Conservation (phyloP, 192 early-diverging fungal genomes). For the Lunasporangiospora selenospora region DNA sequence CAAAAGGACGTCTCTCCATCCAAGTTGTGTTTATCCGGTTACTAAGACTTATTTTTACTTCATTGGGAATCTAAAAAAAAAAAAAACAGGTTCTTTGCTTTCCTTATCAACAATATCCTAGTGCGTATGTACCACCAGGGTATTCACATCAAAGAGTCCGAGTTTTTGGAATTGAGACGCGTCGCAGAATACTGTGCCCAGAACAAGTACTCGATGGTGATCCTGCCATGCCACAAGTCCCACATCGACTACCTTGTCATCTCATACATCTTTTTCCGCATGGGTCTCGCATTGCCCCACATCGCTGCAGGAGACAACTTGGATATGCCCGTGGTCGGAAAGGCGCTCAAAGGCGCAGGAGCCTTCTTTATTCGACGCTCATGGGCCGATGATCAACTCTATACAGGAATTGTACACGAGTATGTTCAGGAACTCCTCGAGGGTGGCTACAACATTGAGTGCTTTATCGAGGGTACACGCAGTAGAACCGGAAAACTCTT, state of each 20-base stretch:
- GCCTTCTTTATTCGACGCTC: conserved; percentile 83
- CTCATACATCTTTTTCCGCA: conserved; percentile 80
- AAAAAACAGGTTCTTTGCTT: conserved; percentile 74
- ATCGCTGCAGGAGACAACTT: conserved; percentile 89
- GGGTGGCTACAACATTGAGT: conserved; percentile 83
- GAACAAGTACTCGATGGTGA: conserved; percentile 75
- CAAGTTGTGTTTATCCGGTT: too few species aligned
- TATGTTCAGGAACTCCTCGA: conserved; percentile 75
- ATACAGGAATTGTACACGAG: conserved; percentile 74
- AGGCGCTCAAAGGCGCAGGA: conserved; percentile 66
- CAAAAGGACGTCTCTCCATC: too few species aligned
- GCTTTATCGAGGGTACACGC: conserved; percentile 85
- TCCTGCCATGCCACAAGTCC: conserved; percentile 86
- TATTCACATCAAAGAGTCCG: conserved; percentile 81
- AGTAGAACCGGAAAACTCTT: conserved; percentile 82
- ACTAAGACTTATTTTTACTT: too few species aligned
- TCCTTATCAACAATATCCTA: conserved; percentile 75
- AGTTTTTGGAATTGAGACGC: conserved; percentile 70
- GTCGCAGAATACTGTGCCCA: conserved; percentile 62
- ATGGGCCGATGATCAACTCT: conserved; percentile 81
- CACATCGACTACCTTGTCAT: conserved; percentile 89
- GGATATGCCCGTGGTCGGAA: conserved; percentile 78
- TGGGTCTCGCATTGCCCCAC: conserved; percentile 79
- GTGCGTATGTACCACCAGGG: conserved; percentile 87
- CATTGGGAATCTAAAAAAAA: too few species aligned